Percentiles rank a stretch among this genome's conserved stretches.
Evolutionary conservation across 2,329 filamentous ascomycete genomes (phyloP).

Genomic region (Colletotrichum chrysophilum): DNA sequence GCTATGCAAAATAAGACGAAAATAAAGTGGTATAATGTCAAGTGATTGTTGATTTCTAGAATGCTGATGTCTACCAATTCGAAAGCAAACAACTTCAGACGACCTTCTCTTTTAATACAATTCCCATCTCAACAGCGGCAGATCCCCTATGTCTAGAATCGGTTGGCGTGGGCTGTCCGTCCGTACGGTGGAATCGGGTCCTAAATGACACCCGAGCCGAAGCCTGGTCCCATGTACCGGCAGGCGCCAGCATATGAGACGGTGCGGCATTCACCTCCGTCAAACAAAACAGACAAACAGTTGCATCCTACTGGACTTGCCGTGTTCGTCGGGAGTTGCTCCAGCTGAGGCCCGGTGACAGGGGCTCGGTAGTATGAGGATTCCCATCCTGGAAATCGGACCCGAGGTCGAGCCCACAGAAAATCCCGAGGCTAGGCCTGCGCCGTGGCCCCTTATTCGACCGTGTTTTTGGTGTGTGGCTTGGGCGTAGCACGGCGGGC

Average conservation of each 20-base stretch:
- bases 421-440: not conserved
- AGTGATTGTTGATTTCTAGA: not conserved
- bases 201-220: not conserved
- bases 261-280: not conserved
- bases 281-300: not conserved
- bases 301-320: not conserved
- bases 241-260: not conserved
- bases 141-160: not conserved
- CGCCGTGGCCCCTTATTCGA: not conserved
- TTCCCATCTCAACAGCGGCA: not conserved
- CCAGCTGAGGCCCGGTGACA: not conserved
- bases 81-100: not conserved
- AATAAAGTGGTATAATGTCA: rapidly evolving
- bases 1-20: not conserved
- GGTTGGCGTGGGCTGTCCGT: not conserved
- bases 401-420: not conserved
- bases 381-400: not conserved
- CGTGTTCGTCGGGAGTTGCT: not conserved
- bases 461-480: not conserved
- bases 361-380: not conserved
- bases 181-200: not conserved
- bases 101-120: not conserved
- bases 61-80: not conserved
- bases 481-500: not conserved
- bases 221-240: not conserved